phyloP scores from a whole-genome alignment of 1,284 basidiomycete species.

The Prillingera fragicola region DNA sequence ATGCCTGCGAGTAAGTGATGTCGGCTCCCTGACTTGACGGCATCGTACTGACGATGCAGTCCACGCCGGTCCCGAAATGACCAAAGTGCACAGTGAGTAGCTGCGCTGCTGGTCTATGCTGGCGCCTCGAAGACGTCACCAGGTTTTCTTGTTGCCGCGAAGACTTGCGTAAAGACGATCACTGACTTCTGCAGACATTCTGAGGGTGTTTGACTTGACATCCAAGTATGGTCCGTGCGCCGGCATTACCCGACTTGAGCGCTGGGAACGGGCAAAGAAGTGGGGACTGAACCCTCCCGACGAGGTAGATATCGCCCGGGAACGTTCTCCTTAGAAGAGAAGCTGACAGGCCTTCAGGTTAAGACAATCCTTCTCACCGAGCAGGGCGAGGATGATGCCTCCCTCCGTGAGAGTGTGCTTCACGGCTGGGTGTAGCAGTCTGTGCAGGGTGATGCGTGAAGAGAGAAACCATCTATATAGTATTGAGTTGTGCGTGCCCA shows the following conservation, averaged over 20 bases:
- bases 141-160: slow-evolving; percentile 41
- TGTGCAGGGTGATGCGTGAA: background rate
- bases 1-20: slow-evolving; percentile 57
- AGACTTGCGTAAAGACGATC: too few species aligned
- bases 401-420: slow-evolving; percentile 55
- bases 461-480: too few species aligned
- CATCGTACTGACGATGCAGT: slow-evolving; percentile 22
- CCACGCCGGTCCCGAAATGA: slow-evolving; percentile 38
- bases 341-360: slow-evolving; percentile 52
- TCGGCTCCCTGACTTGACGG: background rate
- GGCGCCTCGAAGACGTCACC: background rate
- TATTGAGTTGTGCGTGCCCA: too few species aligned
- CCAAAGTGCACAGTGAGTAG: slow-evolving; percentile 41
- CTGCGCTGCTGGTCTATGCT: background rate
- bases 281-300: slow-evolving; percentile 76
- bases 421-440: slow-evolving; percentile 33
- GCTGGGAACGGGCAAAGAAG: slow-evolving; percentile 79
- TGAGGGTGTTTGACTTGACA: slow-evolving; percentile 74
- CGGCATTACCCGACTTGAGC: slow-evolving; percentile 72
- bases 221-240: slow-evolving; percentile 81
- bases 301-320: slow-evolving; percentile 56
- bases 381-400: slow-evolving; percentile 52
- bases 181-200: slow-evolving; percentile 59
- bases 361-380: slow-evolving; percentile 63
- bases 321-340: background rate